Evolutionary conservation across 176 grass and related monocot genomes (phyloP), one percentile per base, ranked within the genome.

Genomic region (Hordeum marinum): DNA sequence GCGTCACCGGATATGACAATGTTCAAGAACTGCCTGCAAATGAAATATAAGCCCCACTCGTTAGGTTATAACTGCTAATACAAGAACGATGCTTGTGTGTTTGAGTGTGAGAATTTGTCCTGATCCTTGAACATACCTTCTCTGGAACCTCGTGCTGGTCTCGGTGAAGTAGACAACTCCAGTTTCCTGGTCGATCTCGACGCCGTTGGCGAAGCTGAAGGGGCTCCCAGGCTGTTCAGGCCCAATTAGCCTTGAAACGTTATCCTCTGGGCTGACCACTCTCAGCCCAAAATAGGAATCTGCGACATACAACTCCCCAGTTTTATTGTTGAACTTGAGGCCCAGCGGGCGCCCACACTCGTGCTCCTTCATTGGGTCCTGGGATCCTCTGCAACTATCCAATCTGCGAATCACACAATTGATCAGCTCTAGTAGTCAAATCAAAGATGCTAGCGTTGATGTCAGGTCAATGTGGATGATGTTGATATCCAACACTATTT

Each of bases 141-240:
- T 86, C 17, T 85, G 85, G 45, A 83, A 97, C 32, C 21, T 70
- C 10, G 78, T 91, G 34, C 90, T 97, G 63, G 86, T 89, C 68
- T 94, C 91, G 65, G 95, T 94, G 84, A 98, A 95, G 77, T 94
- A 98, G 72, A 98, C 58, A 5, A 58, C 48, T 40, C 92, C 95
- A 0, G 64, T 94, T 25, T 78, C 48, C 0, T 87, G 75, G 92
- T 98, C 88, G 12, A 98, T 81, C 42, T 98, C 96, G 7, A 98
- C 18, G 7, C 91, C 59, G 8, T 98, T 95, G 37, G 91, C 82
- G 42, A 98, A 94, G 29, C 74, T 74, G 75, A 95, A 85, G 3
- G 80, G 41, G 54, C 69, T 43, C 0, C 26, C 82, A 9, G 76
- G 72, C 14, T 89, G 68, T 59, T 83, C 20, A 14, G 72, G 82